Evolutionary conservation across 805 yeast genomes (phyloP).

Genomic region (Starmerella potacharoeniae): DNA sequence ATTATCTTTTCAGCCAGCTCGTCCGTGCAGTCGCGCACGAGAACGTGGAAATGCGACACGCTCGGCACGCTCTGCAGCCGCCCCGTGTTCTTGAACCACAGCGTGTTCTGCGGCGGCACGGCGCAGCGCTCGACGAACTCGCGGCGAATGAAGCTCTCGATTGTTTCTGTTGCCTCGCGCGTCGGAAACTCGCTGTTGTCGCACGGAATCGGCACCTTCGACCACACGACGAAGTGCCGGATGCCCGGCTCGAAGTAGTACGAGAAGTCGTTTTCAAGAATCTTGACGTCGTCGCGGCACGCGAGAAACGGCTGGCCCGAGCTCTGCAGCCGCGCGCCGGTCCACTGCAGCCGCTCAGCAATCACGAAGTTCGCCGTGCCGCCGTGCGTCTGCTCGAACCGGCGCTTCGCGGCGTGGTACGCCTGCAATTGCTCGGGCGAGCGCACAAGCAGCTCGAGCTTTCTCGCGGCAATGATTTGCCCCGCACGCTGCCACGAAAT

Average conservation of each 20-base stretch:
- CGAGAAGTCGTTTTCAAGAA: slow-evolving; percentile 44
- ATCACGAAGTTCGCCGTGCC: slow-evolving; percentile 23
- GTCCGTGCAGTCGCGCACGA: slow-evolving; percentile 26
- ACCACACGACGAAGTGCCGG: slow-evolving; percentile 47
- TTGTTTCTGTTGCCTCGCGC: slow-evolving; percentile 28
- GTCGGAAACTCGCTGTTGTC: slow-evolving; percentile 34
- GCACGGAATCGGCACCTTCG: slow-evolving; percentile 36
- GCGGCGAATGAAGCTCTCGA: slow-evolving; percentile 33
- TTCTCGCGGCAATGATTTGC: slow-evolving; percentile 14
- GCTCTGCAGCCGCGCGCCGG: slow-evolving; percentile 6
- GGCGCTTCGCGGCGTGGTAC: slow-evolving; percentile 24
- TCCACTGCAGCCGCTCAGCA: slow-evolving; percentile 24
- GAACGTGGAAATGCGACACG: slow-evolving; percentile 47
- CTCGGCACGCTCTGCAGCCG: slow-evolving; percentile 44
- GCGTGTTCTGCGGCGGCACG: slow-evolving; percentile 30
- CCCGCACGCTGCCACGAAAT: slow-evolving; percentile 15
- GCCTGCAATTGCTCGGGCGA: slow-evolving; percentile 22
- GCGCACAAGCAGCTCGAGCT: slow-evolving; percentile 22
- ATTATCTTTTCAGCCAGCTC: neutral
- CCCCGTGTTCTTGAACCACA: slow-evolving; percentile 51
- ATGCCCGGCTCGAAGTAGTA: slow-evolving; percentile 41
- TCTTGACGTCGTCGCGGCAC: slow-evolving; percentile 32
- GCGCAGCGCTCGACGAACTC: slow-evolving; percentile 35
- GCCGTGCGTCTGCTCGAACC: slow-evolving; percentile 18
- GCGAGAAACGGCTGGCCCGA: slow-evolving; percentile 15